Base-by-base conservation (phyloP, 2,329 filamentous ascomycete species). In the Diaporthe sp. region DNA sequence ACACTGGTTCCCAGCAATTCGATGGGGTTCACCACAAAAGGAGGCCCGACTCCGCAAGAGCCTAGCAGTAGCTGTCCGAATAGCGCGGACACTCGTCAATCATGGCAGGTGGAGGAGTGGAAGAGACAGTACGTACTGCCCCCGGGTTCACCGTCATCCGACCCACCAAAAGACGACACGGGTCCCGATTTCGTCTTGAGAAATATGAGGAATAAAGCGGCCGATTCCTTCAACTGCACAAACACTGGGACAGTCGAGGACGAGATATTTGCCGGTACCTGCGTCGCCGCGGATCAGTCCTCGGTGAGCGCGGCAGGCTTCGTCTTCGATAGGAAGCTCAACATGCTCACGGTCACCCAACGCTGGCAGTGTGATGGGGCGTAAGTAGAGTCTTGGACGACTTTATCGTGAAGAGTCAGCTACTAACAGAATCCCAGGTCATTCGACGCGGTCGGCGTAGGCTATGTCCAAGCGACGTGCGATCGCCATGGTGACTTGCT, bases 271-370 rank as follows among this genome's bases (percentile, higher is more conserved):
- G 39, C 22, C 22, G 63, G 63, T 7, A 66, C 22, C 22, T 66
- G 63, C 8, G 44, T 25, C 2, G n/a, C 63, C 2, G 44, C 63
- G 19, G 61, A 50, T 12, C 5, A 19, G 30, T 44, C 30, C 13
- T 51, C 63, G 9, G 15, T 4, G 4, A 66, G 44, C 63, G 39
- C 63, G 47, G 63, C 44, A 2, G 63, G 39, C 1, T 66, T 66
- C 22, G 32, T 66, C 22, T 66, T 66, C 22, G 63, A 66, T 15
- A 51, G 63, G 44, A 51, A 37, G 8, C 63, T 66, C 30, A n/a
- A 66, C 44, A 66, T 51, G 63, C 63, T 66, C 32, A 66, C 63
- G 13, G 15, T 66, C 30, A 66, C 30, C 44, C 63, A 66, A 22
- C 22, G 10, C 15, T 66, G 63, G 63, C 22, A 37, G 30, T 66